Base-by-base conservation (phyloP, 169 alveolate species). In the Plasmodium vinckei region DNA sequence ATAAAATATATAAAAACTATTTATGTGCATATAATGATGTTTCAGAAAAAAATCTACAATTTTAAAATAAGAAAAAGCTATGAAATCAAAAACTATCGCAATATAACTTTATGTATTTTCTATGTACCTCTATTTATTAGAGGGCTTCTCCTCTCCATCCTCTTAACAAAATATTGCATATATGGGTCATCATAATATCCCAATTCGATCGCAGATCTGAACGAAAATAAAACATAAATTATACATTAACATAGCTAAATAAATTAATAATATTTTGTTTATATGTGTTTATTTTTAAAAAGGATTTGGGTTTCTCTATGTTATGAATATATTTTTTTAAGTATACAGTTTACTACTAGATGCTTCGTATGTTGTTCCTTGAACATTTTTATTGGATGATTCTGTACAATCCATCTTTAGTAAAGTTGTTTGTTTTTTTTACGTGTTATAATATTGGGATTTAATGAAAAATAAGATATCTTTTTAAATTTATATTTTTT, bases 361-460 rank as follows among this genome's bases (percentile, higher is more conserved):
- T 51, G 93, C 93, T 60, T 87, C 93, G 71, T 87, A 72, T 19
- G 93, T 87, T 49, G 93, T 87, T 19, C 53, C 19, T 79, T 87
- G 92, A 25, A 87, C 92, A 12, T 69, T 67, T 9, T 4, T 19
- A 23, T 64, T 79, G 25, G 89, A 59, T 5, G 68, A 54, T 19
- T 79, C 60, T 42, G 39, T 5, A 12, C 63, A 25, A 79, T 46
- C 56, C 82, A 79, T 79, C 13, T 61, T 67, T 60, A 42, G 42
- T 39, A 13, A 64, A 46, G 10, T 33, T n/a, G 47, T 27, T 15
- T 46, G 23, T 27, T 39, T 7, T 51, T 25, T 25, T 54, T 27
- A 72, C 54, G 39, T 69, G 42, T 3, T 33, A 33, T 33, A 33
- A 33, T 33, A 33, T 33, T 33, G 42, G 6, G 42, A 3, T 33